These are phyloP conservation scores for Amesomyces nigricolor DNA, from an alignment of 2,329 filamentous ascomycete genomes.

Conservation along the genomic window DNA sequence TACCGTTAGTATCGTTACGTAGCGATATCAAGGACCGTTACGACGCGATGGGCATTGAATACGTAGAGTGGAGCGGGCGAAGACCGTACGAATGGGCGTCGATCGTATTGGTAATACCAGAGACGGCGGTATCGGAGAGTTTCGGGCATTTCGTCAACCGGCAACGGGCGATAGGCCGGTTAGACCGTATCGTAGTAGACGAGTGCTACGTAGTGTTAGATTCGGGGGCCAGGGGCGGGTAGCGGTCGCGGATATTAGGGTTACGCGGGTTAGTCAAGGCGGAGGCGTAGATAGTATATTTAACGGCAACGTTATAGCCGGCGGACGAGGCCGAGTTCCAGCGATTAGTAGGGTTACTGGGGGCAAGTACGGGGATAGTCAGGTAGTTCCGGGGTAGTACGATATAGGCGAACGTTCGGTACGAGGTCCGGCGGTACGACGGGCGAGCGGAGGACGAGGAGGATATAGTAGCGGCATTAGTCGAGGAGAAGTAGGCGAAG, in stretches of 20 bases:
- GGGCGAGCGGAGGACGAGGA: not conserved
- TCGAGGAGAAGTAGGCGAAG: no score
- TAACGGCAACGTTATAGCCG: constrained; percentile 4
- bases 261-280: not conserved
- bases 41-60: not conserved
- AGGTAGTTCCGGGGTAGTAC: constrained; percentile 4
- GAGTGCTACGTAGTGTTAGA: constrained; percentile 10
- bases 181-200: constrained; percentile 6
- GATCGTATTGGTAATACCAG: not conserved
- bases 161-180: not conserved
- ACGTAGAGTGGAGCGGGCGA: not conserved
- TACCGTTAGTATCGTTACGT: constrained; percentile 1
- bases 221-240: constrained; percentile 1
- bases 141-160: constrained; percentile 5
- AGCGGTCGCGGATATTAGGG: not conserved
- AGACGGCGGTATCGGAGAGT: not conserved
- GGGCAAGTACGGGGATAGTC: not conserved
- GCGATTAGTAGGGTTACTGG: constrained; percentile 2
- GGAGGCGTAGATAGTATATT: not conserved
- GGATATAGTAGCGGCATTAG: not conserved
- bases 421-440: constrained; percentile 1
- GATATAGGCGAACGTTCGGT: not conserved
- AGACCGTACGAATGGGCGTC: not conserved
- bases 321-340: constrained; percentile 3
- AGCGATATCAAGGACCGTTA: constrained; percentile 1